Percentiles rank a stretch among this genome's conserved stretches.
These are phyloP conservation scores for Neoboletus subvelutipes DNA, from an alignment of 768 basidiomycete genomes.

Conservation along the genomic window DNA sequence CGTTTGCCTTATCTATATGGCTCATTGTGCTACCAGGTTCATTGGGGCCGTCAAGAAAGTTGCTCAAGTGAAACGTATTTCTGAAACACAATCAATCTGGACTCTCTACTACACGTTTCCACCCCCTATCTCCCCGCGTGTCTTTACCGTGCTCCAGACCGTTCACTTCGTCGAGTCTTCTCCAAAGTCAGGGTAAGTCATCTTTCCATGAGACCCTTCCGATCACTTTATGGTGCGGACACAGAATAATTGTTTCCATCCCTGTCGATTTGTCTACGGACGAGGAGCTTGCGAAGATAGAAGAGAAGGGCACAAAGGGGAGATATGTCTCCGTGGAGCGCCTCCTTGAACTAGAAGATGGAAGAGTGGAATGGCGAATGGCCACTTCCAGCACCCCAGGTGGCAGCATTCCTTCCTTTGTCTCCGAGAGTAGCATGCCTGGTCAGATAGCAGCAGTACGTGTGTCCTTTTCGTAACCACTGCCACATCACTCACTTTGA, in stretches of 20 bases:
- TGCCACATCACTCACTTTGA: slow-evolving; percentile 3
- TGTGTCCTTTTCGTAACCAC: not conserved
- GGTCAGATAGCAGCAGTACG: slow-evolving; percentile 61
- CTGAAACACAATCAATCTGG: slow-evolving; percentile 67
- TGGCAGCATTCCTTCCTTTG: slow-evolving; percentile 63
- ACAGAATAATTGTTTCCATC: slow-evolving; percentile 51
- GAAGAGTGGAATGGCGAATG: slow-evolving; percentile 76
- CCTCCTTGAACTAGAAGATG: slow-evolving; percentile 58
- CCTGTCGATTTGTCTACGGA: slow-evolving; percentile 65
- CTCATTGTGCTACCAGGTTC: slow-evolving; percentile 44
- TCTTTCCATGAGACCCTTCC: not conserved
- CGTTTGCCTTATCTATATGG: not conserved
- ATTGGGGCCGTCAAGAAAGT: slow-evolving; percentile 65
- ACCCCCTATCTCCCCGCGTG: slow-evolving; percentile 67
- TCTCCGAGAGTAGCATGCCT: slow-evolving; percentile 60
- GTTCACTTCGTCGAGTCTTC: slow-evolving; percentile 47
- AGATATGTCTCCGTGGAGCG: slow-evolving; percentile 72
- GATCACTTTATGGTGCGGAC: not conserved
- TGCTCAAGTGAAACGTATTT: slow-evolving; percentile 59
- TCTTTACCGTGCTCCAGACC: slow-evolving; percentile 76
- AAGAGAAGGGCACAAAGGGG: slow-evolving; percentile 64
- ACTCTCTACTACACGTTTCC: slow-evolving; percentile 70
- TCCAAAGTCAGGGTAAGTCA: slow-evolving; percentile 59
- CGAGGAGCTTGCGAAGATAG: slow-evolving; percentile 55
- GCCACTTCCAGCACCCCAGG: slow-evolving; percentile 73